A percentile compares a stretch with the other conserved stretches of the same genome.
Evolutionary conservation across 108 stramenopile species (phyloP).

Genomic region (Discostella stelligeroides): DNA sequence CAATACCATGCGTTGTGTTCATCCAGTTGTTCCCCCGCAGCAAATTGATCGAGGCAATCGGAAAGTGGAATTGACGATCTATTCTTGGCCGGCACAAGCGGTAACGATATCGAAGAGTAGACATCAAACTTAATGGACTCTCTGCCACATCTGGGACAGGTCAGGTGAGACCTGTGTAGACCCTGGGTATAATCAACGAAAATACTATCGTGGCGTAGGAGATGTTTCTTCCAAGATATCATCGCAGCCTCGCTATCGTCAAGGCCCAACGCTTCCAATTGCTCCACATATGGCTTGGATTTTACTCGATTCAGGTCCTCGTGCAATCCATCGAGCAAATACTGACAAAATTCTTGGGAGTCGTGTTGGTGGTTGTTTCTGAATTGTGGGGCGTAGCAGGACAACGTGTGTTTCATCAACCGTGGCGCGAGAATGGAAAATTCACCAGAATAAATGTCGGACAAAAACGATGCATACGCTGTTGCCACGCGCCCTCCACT

Average conservation of each 20-base stretch:
- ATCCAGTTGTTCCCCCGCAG: slow-evolving; percentile 83
- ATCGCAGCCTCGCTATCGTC: slow-evolving; percentile 79
- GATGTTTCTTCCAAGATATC: slow-evolving; percentile 85
- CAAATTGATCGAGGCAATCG: slow-evolving; percentile 82
- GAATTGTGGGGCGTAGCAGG: slow-evolving; percentile 85
- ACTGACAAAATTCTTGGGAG: slow-evolving; percentile 88
- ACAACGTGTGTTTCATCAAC: slow-evolving; percentile 81
- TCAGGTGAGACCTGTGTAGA: slow-evolving; percentile 87
- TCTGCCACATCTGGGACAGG: slow-evolving; percentile 83
- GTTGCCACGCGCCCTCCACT: slow-evolving; percentile 83
- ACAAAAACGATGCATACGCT: slow-evolving; percentile 81
- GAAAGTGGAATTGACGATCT: slow-evolving; percentile 55
- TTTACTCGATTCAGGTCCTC: slow-evolving; percentile 72
- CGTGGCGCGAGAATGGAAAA: slow-evolving; percentile 81
- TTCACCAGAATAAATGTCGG: slow-evolving; percentile 82
- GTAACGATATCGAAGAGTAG: slow-evolving; percentile 82
- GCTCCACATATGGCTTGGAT: slow-evolving; percentile 88
- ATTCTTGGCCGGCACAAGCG: slow-evolving; percentile 62
- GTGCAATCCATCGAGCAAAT: slow-evolving; percentile 91
- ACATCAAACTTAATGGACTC: slow-evolving; percentile 92
- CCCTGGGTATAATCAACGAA: slow-evolving; percentile 89
- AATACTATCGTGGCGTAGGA: slow-evolving; percentile 85
- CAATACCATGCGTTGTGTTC: slow-evolving; percentile 88
- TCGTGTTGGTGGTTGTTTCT: slow-evolving; percentile 92
- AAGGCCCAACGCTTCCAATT: slow-evolving; percentile 89